Evolutionary conservation across 371 early-diverging fungal species (phyloP).

Genomic region (Umbelopsis sp.): DNA sequence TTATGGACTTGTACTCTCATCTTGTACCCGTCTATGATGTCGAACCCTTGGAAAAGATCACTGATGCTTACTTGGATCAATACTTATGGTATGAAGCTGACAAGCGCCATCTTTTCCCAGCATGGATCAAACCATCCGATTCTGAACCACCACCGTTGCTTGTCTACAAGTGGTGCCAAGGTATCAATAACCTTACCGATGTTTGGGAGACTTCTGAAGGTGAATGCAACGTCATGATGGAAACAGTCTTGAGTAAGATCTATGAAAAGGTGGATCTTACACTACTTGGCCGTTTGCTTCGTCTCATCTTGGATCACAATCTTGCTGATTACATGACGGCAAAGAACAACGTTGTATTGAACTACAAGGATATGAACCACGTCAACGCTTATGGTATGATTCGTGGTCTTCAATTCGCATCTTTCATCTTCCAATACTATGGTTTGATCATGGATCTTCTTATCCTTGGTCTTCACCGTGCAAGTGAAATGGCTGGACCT

Average conservation of each 20-base stretch:
- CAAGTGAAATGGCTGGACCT: constrained; percentile 96
- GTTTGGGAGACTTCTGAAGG: constrained; percentile 95
- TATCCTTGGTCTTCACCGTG: constrained; percentile 94
- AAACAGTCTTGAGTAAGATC: constrained; percentile 88
- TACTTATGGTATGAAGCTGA: constrained; percentile 99
- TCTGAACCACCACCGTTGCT: constrained; percentile 96
- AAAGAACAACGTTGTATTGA: constrained; percentile 96
- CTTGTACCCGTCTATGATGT: constrained; percentile 97
- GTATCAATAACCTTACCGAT: constrained; percentile 93
- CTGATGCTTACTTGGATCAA: constrained; percentile 98
- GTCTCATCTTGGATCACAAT: constrained; percentile 97
- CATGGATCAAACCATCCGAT: constrained; percentile 98
- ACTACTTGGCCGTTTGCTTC: constrained; percentile 91
- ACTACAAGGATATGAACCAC: constrained; percentile 99
- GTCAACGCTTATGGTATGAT: constrained; percentile 97
- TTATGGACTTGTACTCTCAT: constrained; percentile 97
- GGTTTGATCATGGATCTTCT: constrained; percentile 95
- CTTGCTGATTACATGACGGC: constrained; percentile 99
- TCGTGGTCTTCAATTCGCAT: constrained; percentile 97
- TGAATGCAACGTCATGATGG: constrained; percentile 94
- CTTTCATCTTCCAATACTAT: constrained; percentile 98
- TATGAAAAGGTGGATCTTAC: constrained; percentile 98
- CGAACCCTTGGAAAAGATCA: constrained; percentile 98
- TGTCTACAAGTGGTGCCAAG: constrained; percentile 98
- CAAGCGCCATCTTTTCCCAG: constrained; percentile 87